These are phyloP conservation scores for Backusella macrospora DNA, from an alignment of 192 early-diverging fungal genomes.

Conservation along the genomic window DNA sequence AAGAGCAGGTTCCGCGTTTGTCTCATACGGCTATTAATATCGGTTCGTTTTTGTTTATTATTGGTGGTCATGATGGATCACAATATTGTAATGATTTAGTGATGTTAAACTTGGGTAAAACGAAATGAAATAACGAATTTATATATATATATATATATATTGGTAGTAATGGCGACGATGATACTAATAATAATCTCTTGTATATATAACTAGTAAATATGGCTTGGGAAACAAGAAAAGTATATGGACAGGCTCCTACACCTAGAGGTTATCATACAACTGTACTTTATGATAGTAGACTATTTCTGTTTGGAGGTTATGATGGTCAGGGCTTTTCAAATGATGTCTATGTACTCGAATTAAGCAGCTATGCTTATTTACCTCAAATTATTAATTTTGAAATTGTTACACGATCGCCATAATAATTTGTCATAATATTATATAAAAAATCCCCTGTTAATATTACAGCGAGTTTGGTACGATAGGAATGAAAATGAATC, in stretches of 20 bases:
- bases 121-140: too few relatives aligned
- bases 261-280: conserved; percentile 83
- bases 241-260: conserved; percentile 65
- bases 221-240: conserved; percentile 76
- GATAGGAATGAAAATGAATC: too few relatives aligned
- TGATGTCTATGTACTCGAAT: conserved; percentile 80
- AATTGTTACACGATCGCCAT: conserved; percentile 13
- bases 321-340: conserved; percentile 79
- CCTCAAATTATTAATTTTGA: conserved; percentile 83
- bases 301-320: conserved; percentile 86
- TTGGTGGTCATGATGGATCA: conserved; percentile 84
- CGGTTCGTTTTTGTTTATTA: conserved; percentile 84
- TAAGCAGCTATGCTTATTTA: conserved; percentile 82
- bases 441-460: too few relatives aligned
- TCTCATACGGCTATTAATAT: conserved; percentile 82
- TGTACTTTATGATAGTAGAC: conserved; percentile 72
- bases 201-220: conserved; percentile 59
- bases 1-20: conserved; percentile 66
- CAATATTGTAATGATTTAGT: conserved; percentile 78
- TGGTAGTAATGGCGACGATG: too few relatives aligned
- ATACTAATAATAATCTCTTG: neutral
- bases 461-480: too few relatives aligned
- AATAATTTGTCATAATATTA: too few relatives aligned
- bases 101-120: conserved; percentile 73
- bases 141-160: neutral